These are phyloP conservation scores for Bertia moriformis DNA, from an alignment of 2,329 filamentous ascomycete genomes.

Conservation along the genomic window DNA sequence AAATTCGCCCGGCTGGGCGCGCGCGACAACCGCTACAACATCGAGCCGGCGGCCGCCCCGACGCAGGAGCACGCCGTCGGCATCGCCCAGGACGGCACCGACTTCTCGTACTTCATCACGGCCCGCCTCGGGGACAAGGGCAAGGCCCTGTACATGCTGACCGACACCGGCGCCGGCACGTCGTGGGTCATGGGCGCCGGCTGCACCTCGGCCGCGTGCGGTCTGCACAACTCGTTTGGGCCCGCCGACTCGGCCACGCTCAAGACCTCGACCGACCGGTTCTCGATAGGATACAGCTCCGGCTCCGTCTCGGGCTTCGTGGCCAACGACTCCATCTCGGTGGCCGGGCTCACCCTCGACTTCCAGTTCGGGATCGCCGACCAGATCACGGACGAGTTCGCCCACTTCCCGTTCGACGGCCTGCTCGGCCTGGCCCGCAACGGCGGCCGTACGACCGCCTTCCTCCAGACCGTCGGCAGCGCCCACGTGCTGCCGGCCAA, in stretches of 20 bases:
- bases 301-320: constrained; percentile 57
- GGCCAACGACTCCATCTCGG: constrained; percentile 48
- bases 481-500: constrained; percentile 44
- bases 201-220: constrained; percentile 54
- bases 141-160: constrained; percentile 42
- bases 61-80: constrained; percentile 32
- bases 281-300: constrained; percentile 62
- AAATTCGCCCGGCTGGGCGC: constrained; percentile 19
- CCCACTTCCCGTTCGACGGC: constrained; percentile 70
- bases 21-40: constrained; percentile 15
- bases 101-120: constrained; percentile 51
- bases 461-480: constrained; percentile 46
- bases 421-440: constrained; percentile 66
- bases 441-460: constrained; percentile 43
- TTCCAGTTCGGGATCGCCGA: constrained; percentile 62
- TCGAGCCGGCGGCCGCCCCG: constrained; percentile 29
- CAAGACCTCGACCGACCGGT: constrained; percentile 33
- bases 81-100: constrained; percentile 48
- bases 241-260: constrained; percentile 49
- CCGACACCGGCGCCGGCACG: constrained; percentile 55
- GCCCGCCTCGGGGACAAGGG: constrained; percentile 37
- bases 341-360: constrained; percentile 50
- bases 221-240: constrained; percentile 57
- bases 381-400: constrained; percentile 60
- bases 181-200: constrained; percentile 70